These are phyloP conservation scores for Apiospora sp. DNA, from an alignment of 2,329 filamentous ascomycete species.

Conservation along the genomic window DNA sequence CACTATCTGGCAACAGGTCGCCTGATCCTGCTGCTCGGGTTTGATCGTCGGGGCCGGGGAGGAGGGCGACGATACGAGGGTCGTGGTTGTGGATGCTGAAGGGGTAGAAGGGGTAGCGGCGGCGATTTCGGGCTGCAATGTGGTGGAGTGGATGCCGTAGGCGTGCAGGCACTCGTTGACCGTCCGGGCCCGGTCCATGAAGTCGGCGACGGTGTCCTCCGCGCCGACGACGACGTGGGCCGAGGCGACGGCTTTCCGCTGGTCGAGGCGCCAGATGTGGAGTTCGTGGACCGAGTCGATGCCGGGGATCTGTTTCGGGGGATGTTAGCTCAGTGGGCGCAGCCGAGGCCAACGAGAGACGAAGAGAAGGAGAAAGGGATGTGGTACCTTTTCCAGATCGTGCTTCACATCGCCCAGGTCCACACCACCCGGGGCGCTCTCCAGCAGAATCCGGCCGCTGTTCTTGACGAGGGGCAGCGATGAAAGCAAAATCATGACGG, in stretches of 20 bases:
- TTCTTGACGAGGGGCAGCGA: slow-evolving; percentile 68
- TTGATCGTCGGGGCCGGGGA: slow-evolving; percentile 39
- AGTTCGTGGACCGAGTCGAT: slow-evolving; percentile 74
- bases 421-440: slow-evolving; percentile 69
- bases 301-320: slow-evolving; percentile 63
- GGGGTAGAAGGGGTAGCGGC: slow-evolving; percentile 14
- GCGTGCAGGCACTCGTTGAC: slow-evolving; percentile 75
- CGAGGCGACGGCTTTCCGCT: slow-evolving; percentile 73
- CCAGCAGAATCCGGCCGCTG: slow-evolving; percentile 71
- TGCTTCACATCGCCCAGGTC: slow-evolving; percentile 69
- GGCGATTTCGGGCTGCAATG: slow-evolving; percentile 70
- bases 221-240: slow-evolving; percentile 72
- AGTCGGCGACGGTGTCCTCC: slow-evolving; percentile 62
- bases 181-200: slow-evolving; percentile 66
- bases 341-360: background rate
- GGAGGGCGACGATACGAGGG: slow-evolving; percentile 15
- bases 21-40: slow-evolving; percentile 27
- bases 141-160: slow-evolving; percentile 76
- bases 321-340: slow-evolving; percentile 29
- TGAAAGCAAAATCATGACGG: slow-evolving; percentile 74
- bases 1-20: slow-evolving; percentile 41
- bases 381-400: slow-evolving; percentile 68
- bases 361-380: no score
- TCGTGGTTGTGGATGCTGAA: slow-evolving; percentile 11
- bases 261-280: slow-evolving; percentile 77